Conservation (phyloP, 2,329 filamentous ascomycete species). For the Volutella citrinella region DNA sequence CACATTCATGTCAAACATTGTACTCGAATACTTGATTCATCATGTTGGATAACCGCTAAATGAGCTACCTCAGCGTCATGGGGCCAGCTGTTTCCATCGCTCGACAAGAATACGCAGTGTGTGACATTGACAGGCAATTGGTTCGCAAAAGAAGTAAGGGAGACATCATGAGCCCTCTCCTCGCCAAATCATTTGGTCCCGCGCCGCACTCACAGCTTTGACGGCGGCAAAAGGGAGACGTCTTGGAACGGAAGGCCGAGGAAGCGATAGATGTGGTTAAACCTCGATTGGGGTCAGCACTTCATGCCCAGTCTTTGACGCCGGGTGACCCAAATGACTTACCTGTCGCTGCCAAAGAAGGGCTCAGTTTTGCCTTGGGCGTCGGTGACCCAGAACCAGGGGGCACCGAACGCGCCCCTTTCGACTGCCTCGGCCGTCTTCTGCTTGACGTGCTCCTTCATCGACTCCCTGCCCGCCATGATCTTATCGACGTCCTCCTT, state of each 20-base stretch:
- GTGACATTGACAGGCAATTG: no score
- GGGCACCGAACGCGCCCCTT: conserved; percentile 70
- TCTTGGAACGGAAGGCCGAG: conserved; percentile 59
- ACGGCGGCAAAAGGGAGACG: conserved; percentile 35
- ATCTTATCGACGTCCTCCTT: conserved; percentile 53
- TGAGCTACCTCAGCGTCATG: no score
- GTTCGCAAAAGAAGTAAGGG: no score
- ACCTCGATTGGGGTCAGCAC: conserved; percentile 39
- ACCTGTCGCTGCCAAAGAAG: conserved; percentile 76
- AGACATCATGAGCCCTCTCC: no score
- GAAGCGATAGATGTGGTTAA: conserved; percentile 66
- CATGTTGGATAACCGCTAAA: no score
- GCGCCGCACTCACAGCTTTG: conserved; percentile 39
- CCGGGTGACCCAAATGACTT: conserved; percentile 12
- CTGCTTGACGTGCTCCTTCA: conserved; percentile 45
- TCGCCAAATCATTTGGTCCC: no score
- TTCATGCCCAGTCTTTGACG: no score
- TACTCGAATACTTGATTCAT: conserved; percentile 18
- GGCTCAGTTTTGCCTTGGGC: conserved; percentile 56
- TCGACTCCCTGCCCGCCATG: conserved; percentile 47
- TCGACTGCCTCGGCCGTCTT: conserved; percentile 61
- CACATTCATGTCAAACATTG: no score
- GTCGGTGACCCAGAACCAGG: conserved; percentile 70
- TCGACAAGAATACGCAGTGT: no score
- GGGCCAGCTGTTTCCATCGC: no score